These are phyloP conservation scores for Nephromyces sp. DNA, from an alignment of 169 alveolate genomes.

Conservation along the genomic window DNA sequence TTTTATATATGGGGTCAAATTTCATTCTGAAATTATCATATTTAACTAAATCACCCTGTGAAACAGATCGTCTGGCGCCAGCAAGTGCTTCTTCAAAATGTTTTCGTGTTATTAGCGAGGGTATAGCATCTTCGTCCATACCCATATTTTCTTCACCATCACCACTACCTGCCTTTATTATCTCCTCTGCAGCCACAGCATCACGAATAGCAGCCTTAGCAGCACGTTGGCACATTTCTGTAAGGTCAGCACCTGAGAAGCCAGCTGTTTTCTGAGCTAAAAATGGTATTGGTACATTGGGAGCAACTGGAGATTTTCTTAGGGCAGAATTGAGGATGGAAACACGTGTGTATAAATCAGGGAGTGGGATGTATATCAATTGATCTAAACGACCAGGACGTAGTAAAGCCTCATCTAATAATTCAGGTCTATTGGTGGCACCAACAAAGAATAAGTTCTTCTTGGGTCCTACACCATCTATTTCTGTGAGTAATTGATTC, in stretches of 20 bases:
- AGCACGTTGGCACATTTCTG: slow-evolving; percentile 97
- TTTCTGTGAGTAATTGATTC: slow-evolving; percentile 97
- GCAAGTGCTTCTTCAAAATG: slow-evolving; percentile 97
- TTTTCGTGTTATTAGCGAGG: slow-evolving; percentile 87
- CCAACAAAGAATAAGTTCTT: slow-evolving; percentile 98
- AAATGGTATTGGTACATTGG: slow-evolving; percentile 90
- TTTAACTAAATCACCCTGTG: slow-evolving; percentile 77
- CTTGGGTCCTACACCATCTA: slow-evolving; percentile 98
- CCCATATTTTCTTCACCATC: slow-evolving; percentile 47
- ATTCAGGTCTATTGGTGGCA: slow-evolving; percentile 99
- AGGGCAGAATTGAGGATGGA: slow-evolving; percentile 80
- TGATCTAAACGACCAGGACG: slow-evolving; percentile 99
- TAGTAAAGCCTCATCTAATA: slow-evolving; percentile 95
- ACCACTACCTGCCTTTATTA: slow-evolving; percentile 39
- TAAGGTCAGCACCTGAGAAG: slow-evolving; percentile 99
- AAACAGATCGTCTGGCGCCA: slow-evolving; percentile 93
- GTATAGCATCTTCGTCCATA: slow-evolving; percentile 58
- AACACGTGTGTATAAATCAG: slow-evolving; percentile 94
- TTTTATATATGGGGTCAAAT: slow-evolving; percentile 94
- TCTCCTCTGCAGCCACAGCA: slow-evolving; percentile 65
- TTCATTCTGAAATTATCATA: slow-evolving; percentile 94
- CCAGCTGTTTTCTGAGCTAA: slow-evolving; percentile 98
- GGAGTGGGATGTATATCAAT: slow-evolving; percentile 97
- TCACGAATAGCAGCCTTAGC: slow-evolving; percentile 99
- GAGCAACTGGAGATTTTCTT: slow-evolving; percentile 94